Conservation (phyloP, 805 yeast species). For the Pichia heedii region DNA sequence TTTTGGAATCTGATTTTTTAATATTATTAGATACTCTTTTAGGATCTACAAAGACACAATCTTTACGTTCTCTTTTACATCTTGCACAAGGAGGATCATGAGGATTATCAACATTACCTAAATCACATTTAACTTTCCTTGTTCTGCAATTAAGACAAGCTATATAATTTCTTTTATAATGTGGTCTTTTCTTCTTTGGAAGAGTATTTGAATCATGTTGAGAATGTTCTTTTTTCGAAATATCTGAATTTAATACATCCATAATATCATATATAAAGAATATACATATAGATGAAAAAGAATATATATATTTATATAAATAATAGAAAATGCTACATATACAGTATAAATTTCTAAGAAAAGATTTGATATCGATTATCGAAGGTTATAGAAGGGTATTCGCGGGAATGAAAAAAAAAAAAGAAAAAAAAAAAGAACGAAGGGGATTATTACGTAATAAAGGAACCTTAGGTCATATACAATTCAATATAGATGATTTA, state of each 20-base stretch:
- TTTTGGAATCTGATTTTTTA: not conserved
- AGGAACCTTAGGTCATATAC: too few relatives aligned
- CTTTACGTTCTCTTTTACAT: slow-evolving; percentile 73
- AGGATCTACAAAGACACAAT: slow-evolving; percentile 57
- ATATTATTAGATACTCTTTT: slow-evolving; percentile 39
- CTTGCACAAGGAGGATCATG: slow-evolving; percentile 77
- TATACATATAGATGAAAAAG: too few relatives aligned
- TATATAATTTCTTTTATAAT: slow-evolving; percentile 56
- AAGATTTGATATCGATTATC: not conserved
- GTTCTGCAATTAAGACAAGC: slow-evolving; percentile 84
- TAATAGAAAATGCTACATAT: too few relatives aligned
- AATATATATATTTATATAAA: too few relatives aligned
- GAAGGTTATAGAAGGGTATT: not conserved
- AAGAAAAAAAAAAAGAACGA: too few relatives aligned
- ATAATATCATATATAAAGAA: too few relatives aligned
- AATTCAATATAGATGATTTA: too few relatives aligned
- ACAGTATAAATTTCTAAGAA: not conserved
- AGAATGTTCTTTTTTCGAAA: too few relatives aligned
- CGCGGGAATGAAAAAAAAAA: not conserved
- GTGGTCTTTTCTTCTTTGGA: slow-evolving; percentile 8
- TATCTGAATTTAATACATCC: too few relatives aligned
- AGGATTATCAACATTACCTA: slow-evolving; percentile 69
- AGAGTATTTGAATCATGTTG: too few relatives aligned
- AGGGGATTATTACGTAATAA: too few relatives aligned
- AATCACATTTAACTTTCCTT: slow-evolving; percentile 78